Conservation (phyloP, 768 basidiomycete species). For the Harrya chromipes region DNA sequence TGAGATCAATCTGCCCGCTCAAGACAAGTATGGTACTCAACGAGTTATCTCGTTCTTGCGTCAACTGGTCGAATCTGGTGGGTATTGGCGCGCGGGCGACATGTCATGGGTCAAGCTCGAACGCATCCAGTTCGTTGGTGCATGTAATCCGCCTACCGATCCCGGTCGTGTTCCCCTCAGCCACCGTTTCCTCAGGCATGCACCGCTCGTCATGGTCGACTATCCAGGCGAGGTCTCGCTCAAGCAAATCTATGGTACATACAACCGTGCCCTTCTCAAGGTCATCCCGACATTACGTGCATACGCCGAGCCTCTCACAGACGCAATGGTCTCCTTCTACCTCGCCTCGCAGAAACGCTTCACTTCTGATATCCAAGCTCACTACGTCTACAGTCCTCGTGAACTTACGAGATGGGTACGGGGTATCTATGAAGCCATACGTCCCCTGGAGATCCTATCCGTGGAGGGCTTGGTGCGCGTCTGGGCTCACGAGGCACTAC, state of each 20-base stretch:
- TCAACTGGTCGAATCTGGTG: constrained; percentile 91
- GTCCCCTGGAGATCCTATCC: constrained; percentile 87
- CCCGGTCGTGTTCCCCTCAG: constrained; percentile 98
- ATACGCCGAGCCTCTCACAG: constrained; percentile 91
- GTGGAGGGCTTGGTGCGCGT: constrained; percentile 94
- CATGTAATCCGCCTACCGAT: constrained; percentile 98
- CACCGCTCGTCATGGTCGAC: constrained; percentile 97
- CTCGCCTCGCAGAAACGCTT: constrained; percentile 91
- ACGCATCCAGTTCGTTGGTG: constrained; percentile 99
- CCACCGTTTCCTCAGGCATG: constrained; percentile 96
- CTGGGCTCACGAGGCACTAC: constrained; percentile 97
- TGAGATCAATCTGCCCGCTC: constrained; percentile 96
- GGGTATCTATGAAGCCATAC: constrained; percentile 95
- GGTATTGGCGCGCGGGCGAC: constrained; percentile 92
- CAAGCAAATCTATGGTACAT: constrained; percentile 98
- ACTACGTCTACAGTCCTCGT: constrained; percentile 98
- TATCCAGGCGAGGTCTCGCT: constrained; percentile 96
- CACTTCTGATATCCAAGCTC: constrained; percentile 95
- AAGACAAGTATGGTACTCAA: constrained; percentile 98
- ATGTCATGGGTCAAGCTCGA: constrained; percentile 98
- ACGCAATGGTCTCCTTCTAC: constrained; percentile 97
- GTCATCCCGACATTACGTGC: constrained; percentile 91
- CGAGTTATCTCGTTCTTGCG: constrained; percentile 98
- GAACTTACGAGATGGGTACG: constrained; percentile 97
- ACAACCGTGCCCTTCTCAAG: constrained; percentile 93